Evolutionary conservation across 2,329 filamentous ascomycete genomes (phyloP).

Genomic region (Lecanicillium sp.): DNA sequence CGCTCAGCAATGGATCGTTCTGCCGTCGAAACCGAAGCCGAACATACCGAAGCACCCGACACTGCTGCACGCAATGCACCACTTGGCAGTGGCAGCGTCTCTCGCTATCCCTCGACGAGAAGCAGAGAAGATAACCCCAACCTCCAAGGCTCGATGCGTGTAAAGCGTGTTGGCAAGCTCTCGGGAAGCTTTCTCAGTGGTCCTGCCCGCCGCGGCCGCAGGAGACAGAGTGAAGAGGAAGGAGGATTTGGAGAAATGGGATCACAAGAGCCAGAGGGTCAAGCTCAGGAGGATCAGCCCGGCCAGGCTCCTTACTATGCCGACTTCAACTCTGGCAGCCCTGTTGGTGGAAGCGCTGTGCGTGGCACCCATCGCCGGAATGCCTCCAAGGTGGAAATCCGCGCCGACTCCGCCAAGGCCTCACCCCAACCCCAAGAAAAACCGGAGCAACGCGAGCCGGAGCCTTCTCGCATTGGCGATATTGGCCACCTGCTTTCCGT

Average conservation of each 20-base stretch:
- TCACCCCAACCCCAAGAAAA: slow-evolving; percentile 20
- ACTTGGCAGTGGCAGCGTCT: slow-evolving; percentile 45
- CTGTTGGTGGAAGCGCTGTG: slow-evolving; percentile 43
- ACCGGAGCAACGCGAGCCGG: slow-evolving; percentile 10
- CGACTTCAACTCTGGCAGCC: slow-evolving; percentile 54
- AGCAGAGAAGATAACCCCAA: slow-evolving; percentile 57
- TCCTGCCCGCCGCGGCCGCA: slow-evolving; percentile 68
- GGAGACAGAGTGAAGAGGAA: slow-evolving; percentile 63
- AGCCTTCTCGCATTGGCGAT: slow-evolving; percentile 14
- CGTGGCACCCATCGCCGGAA: slow-evolving; percentile 37
- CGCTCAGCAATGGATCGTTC: slow-evolving; percentile 30
- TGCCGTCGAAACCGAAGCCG: slow-evolving; percentile 37
- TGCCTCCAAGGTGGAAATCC: slow-evolving; percentile 31
- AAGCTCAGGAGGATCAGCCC: slow-evolving; percentile 37
- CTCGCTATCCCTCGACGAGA: slow-evolving; percentile 45
- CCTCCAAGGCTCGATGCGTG: slow-evolving; percentile 66
- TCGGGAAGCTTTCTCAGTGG: slow-evolving; percentile 74
- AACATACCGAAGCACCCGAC: slow-evolving; percentile 42
- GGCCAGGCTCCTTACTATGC: slow-evolving; percentile 16
- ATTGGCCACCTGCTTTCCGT: slow-evolving; percentile 17
- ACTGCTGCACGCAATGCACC: slow-evolving; percentile 44
- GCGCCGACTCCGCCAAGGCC: slow-evolving; percentile 26
- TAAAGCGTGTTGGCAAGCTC: slow-evolving; percentile 70
- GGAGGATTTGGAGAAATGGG: slow-evolving; percentile 20
- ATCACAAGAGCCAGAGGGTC: slow-evolving; percentile 27